Base-by-base conservation (phyloP, 495 filamentous ascomycete species). In the Xylaria venustula region DNA sequence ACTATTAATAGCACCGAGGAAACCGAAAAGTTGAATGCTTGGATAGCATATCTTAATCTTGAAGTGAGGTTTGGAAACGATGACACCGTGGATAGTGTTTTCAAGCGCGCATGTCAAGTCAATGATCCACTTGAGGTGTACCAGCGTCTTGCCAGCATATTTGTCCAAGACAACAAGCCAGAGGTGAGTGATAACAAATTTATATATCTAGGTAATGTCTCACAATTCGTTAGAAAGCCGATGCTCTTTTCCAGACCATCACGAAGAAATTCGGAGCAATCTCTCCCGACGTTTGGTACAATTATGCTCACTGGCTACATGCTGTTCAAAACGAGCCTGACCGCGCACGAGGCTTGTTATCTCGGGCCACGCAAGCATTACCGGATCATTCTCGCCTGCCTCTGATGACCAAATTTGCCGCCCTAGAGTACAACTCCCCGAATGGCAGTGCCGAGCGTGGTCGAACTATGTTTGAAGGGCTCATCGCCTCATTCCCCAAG, bases 291-390 rank as follows among this genome's bases (percentile, higher is more conserved):
- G 85, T 97, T 72, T 97, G 90, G 88, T 77, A 91, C 78, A 97
- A 97, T 80, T 97, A 97, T 74, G 93, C 93, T 44, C 89, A 87
- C 68, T 97, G 97, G 85, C 83, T 98, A 40, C 87, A 93, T 77
- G 84, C 85, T 53, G 88, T 81, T 25, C 74, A 84, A 47, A 78
- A 82, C 60, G 79, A 83, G n/a, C 85, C 90, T 0, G 86, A 88
- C 19, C 84, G 87, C 30, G 93, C 88, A 14, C 90, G 93, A 40
- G 85, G 83, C 0, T 81, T 98, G 7, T 85, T 97, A n/a, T 81
- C 87, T 11, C 89, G 94, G 51, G 94, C 95, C 30, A 85, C 88
- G 32, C 92, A 98, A 76, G 88, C 90, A 7, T 85, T 98, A 15
- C 87, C 54, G 60, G 78, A 55, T 75, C 72, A 87, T 68, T 81